Percentiles rank a stretch among this genome's conserved stretches.
Evolutionary conservation across 345 rosid species (phyloP).

Genomic region (Turritis glabra): DNA sequence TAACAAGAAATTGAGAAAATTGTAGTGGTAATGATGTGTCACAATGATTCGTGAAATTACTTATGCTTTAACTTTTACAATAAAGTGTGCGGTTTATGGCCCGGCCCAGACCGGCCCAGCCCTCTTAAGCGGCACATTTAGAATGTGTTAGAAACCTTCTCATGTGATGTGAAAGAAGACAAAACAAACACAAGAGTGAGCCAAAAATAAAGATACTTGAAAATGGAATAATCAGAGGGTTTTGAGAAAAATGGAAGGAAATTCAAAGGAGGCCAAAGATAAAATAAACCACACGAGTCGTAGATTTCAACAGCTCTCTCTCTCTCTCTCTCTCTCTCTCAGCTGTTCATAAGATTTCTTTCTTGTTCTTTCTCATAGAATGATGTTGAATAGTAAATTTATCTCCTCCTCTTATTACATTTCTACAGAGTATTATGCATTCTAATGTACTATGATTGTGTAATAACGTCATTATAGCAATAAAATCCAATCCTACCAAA

Average conservation of each 20-base stretch:
- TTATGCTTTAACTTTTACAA: not conserved
- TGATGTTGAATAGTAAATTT: not conserved
- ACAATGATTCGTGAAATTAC: not conserved
- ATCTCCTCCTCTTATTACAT: not conserved
- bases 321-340: not conserved
- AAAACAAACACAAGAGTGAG: not conserved
- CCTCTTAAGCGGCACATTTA: not conserved
- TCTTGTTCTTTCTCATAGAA: not conserved
- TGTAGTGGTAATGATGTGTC: not conserved
- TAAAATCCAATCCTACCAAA: slow-evolving; percentile 9
- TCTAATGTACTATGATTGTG: not conserved
- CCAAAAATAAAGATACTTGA: too few relatives aligned
- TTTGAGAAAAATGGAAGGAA: not conserved
- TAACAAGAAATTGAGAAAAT: not conserved
- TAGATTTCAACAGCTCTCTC: not conserved
- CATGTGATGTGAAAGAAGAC: slow-evolving; percentile 12
- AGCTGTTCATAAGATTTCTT: too few relatives aligned
- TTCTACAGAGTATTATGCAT: too few relatives aligned
- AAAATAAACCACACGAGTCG: not conserved
- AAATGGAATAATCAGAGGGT: too few relatives aligned
- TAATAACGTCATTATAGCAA: not conserved
- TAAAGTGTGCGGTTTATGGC: not conserved
- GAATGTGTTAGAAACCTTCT: not conserved
- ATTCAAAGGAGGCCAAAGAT: not conserved
- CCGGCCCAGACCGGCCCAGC: not conserved